Conservation (phyloP, 2,329 filamentous ascomycete species). For the Aspergillus nomiae region DNA sequence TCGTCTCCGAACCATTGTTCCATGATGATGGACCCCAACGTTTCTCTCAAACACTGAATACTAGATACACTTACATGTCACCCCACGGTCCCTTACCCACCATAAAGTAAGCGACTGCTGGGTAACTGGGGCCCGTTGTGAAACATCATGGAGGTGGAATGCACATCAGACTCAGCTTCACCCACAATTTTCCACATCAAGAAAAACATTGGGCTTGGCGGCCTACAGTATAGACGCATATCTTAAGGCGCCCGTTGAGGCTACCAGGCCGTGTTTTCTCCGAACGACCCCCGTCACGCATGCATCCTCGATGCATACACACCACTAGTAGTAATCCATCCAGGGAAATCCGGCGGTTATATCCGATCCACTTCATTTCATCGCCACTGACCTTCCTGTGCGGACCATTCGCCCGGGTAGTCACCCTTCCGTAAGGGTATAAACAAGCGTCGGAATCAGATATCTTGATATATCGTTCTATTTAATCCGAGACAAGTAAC, state of each 20-base stretch:
- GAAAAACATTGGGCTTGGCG: neutral
- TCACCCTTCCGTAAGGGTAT: neutral
- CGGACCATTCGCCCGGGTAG: neutral
- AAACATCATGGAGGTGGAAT: neutral
- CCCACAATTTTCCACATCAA: neutral
- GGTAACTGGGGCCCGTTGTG: neutral
- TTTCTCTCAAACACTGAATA: neutral
- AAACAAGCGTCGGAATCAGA: neutral
- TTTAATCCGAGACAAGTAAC: neutral
- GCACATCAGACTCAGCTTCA: neutral
- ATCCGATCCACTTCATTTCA: neutral
- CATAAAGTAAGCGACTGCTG: neutral
- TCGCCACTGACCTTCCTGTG: neutral
- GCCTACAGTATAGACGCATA: neutral
- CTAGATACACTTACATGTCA: neutral
- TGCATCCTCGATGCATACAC: neutral
- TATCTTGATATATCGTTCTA: neutral
- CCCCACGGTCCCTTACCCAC: neutral
- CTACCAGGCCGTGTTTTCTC: neutral
- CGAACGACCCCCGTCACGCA: neutral
- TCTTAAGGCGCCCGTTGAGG: neutral
- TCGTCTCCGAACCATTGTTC: neutral
- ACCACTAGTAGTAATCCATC: neutral
- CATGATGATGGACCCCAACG: neutral
- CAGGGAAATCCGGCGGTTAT: neutral